Conservation (phyloP, 345 rosid species). For the Salix suchowensis region DNA sequence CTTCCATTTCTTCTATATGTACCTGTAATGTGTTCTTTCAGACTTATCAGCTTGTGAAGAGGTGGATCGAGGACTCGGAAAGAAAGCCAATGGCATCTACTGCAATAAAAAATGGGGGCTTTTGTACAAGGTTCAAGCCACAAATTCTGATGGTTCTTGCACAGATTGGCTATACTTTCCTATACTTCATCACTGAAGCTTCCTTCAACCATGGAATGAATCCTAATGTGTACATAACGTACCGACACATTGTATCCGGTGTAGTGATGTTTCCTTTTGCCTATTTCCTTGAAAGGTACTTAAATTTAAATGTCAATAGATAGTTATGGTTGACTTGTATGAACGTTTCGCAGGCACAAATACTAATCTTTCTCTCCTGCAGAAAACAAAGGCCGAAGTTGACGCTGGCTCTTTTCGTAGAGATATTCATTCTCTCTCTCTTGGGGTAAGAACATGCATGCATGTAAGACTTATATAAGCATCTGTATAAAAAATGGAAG, state of each 20-base stretch:
- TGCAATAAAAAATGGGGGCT: neutral
- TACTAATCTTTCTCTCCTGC: conserved; percentile 17
- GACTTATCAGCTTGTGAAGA: neutral
- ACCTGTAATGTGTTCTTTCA: neutral
- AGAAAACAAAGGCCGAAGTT: conserved; percentile 60
- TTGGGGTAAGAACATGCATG: conserved; percentile 39
- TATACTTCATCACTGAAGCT: conserved; percentile 58
- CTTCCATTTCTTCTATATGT: neutral
- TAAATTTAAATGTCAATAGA: neutral
- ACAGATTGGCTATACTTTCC: conserved; percentile 49
- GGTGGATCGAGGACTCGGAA: neutral
- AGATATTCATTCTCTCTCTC: conserved; percentile 60
- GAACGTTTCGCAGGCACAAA: neutral
- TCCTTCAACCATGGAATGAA: conserved; percentile 70
- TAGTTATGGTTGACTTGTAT: neutral
- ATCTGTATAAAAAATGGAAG: neutral
- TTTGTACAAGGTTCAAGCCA: conserved; percentile 39
- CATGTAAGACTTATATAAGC: neutral
- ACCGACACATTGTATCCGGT: conserved; percentile 49
- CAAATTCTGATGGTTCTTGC: conserved; percentile 48
- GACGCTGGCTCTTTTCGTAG: conserved; percentile 48
- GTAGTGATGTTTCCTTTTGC: conserved; percentile 52
- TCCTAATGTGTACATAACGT: conserved; percentile 64
- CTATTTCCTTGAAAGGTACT: conserved; percentile 51
- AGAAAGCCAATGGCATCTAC: conserved; percentile 5